Evolutionary conservation across 192 early-diverging fungal species (phyloP).

Genomic region (Gonapodya prolifera): DNA sequence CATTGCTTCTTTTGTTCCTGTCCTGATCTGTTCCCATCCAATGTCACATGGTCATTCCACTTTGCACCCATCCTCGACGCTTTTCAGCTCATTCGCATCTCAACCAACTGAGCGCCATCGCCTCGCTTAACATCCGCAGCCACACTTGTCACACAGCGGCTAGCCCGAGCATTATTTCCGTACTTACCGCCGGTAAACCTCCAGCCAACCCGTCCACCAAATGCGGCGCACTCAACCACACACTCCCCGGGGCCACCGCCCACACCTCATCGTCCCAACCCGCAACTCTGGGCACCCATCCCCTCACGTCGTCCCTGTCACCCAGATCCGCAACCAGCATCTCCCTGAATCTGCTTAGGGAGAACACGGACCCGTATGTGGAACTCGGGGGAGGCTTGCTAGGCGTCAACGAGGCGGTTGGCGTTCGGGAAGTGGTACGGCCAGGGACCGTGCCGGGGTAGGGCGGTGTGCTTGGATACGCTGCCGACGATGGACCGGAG

Average conservation of each 20-base stretch:
- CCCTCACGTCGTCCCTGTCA: neutral
- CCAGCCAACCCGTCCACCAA: neutral
- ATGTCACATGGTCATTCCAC: too few species aligned
- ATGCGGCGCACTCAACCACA: neutral
- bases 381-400: neutral
- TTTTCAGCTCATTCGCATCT: too few species aligned
- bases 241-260: neutral
- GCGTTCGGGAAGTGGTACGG: neutral
- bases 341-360: neutral
- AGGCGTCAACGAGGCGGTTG: neutral
- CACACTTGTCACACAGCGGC: too few species aligned
- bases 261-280: neutral
- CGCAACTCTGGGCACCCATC: neutral
- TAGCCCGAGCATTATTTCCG: too few species aligned
- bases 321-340: neutral
- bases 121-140: too few species aligned
- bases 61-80: too few species aligned
- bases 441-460: neutral
- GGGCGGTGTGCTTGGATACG: neutral
- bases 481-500: neutral
- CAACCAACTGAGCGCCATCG: too few species aligned
- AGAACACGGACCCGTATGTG: neutral
- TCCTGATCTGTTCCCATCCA: too few species aligned
- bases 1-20: too few species aligned
- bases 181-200: neutral